These are phyloP conservation scores for Candida mattraensis DNA, from an alignment of 805 yeast species.

Conservation along the genomic window DNA sequence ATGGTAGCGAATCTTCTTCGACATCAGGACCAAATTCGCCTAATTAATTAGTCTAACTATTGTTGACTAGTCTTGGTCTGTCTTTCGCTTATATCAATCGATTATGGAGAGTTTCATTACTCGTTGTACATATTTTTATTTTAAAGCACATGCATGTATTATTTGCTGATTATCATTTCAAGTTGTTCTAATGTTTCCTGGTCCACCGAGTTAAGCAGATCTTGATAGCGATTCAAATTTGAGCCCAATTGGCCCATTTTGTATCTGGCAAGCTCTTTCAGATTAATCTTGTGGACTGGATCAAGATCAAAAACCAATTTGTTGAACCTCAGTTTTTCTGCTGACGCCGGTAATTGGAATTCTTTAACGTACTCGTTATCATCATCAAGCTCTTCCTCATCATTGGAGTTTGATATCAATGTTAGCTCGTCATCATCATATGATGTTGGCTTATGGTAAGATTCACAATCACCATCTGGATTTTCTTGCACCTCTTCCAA, in stretches of 20 bases:
- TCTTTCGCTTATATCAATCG: too few species aligned
- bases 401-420: conserved; percentile 21
- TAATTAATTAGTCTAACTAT: conserved; percentile 2
- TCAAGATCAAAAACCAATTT: conserved; percentile 40
- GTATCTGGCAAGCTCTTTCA: conserved; percentile 43
- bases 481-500: conserved; percentile 76
- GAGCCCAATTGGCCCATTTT: conserved; percentile 31
- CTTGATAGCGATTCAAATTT: conserved; percentile 35
- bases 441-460: conserved; percentile 45
- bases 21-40: conserved; percentile 4
- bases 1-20: conserved; percentile 5
- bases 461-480: conserved; percentile 53
- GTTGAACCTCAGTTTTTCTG: conserved; percentile 46
- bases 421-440: conserved; percentile 37
- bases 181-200: conserved; percentile 33
- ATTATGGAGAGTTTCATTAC: too few species aligned
- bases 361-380: conserved; percentile 29
- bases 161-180: conserved; percentile 22
- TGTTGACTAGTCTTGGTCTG: conserved; percentile 1
- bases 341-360: conserved; percentile 30
- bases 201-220: conserved; percentile 34
- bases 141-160: not conserved
- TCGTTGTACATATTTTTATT: too few species aligned
- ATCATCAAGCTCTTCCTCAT: conserved; percentile 23
- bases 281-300: conserved; percentile 53